These are phyloP conservation scores for Oryza rufipogon DNA, from an alignment of 176 grass and related monocot genomes.

Conservation along the genomic window DNA sequence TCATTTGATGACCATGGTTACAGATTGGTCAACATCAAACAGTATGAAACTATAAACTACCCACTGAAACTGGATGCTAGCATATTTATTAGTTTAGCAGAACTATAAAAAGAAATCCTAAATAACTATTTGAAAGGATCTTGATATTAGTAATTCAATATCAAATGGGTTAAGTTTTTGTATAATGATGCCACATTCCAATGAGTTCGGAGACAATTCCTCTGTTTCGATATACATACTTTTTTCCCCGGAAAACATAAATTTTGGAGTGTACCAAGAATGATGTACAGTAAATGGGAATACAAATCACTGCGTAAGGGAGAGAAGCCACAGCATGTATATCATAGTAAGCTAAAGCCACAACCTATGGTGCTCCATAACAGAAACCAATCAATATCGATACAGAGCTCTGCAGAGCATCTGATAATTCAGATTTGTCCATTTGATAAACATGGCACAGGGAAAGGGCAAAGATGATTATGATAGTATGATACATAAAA, in stretches of 20 bases:
- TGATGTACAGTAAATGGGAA: neutral
- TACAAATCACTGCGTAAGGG: neutral
- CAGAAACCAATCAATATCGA: neutral
- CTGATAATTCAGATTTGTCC: neutral
- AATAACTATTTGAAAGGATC: neutral
- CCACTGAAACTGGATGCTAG: neutral
- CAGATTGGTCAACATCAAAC: neutral
- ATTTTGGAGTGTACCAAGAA: neutral
- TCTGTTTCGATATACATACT: neutral
- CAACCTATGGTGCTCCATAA: neutral
- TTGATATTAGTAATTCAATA: neutral
- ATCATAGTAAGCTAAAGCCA: neutral
- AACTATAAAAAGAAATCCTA: neutral
- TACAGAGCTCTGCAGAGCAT: neutral
- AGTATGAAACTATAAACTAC: neutral
- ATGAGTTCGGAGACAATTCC: neutral
- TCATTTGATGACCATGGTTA: neutral
- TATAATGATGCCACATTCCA: neutral
- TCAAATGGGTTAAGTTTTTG: neutral
- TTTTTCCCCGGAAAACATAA: neutral
- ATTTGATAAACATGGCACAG: neutral
- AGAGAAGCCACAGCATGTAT: neutral
- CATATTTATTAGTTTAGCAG: neutral
- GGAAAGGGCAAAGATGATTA: neutral
- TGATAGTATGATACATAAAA: neutral